Conservation (phyloP, 495 filamentous ascomycete species). For the Lasiosphaeris hirsuta region DNA sequence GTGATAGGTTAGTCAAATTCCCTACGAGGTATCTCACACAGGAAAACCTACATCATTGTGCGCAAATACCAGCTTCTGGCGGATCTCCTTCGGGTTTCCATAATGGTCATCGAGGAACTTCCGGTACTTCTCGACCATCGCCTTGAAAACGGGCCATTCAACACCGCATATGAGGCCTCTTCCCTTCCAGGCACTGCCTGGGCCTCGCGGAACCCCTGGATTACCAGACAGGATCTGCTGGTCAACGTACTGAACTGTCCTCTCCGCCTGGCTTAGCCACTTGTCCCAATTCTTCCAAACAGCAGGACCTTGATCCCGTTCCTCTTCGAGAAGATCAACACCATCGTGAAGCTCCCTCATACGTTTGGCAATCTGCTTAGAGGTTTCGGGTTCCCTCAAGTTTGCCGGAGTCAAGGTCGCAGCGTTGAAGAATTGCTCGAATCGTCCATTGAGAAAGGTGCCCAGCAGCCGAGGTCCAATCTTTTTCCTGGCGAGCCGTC, state of each 20-base stretch:
- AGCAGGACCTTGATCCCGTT: constrained; percentile 72
- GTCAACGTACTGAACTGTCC: constrained; percentile 75
- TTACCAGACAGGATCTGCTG: constrained; percentile 48
- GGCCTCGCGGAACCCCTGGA: constrained; percentile 18
- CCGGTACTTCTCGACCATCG: constrained; percentile 73
- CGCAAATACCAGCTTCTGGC: constrained; percentile 80
- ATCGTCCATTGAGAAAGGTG: constrained; percentile 92
- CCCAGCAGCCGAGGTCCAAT: constrained; percentile 93
- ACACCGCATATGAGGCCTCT: constrained; percentile 80
- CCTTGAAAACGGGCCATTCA: constrained; percentile 75
- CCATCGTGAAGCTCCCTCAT: constrained; percentile 96
- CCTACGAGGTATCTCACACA: neutral
- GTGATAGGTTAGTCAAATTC: constrained; percentile 6
- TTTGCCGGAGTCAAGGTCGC: constrained; percentile 71
- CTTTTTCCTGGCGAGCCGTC: constrained; percentile 80
- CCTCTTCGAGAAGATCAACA: constrained; percentile 75
- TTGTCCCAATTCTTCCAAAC: constrained; percentile 95
- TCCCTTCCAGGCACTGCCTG: constrained; percentile 56
- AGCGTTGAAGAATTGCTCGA: constrained; percentile 90
- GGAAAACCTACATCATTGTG: constrained; percentile 82
- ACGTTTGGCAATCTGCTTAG: constrained; percentile 93
- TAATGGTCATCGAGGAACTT: constrained; percentile 69
- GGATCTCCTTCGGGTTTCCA: constrained; percentile 61
- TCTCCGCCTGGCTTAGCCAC: constrained; percentile 79
- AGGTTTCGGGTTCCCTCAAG: constrained; percentile 76